Evolutionary conservation across 75 land plant species (phyloP).

Genomic region (Pinus tabuliformis): DNA sequence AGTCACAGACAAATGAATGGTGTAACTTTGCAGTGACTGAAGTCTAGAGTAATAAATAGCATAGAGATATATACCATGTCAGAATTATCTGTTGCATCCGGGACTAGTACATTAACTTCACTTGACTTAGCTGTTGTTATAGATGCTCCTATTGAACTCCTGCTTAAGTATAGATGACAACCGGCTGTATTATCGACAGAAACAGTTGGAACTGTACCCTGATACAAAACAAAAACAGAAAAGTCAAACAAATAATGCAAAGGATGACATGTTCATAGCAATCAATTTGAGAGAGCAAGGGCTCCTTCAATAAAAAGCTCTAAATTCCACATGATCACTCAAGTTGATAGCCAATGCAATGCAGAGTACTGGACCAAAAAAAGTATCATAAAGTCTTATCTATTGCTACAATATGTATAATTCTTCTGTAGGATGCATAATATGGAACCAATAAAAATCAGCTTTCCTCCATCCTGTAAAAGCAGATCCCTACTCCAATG

Average conservation of each 20-base stretch:
- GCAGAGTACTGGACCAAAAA: background rate
- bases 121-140: constrained; percentile 55
- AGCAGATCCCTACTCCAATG: too few relatives aligned
- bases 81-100: constrained; percentile 24
- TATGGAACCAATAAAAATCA: too few relatives aligned
- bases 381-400: background rate
- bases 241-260: background rate
- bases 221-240: background rate
- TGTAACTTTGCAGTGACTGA: background rate
- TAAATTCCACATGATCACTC: background rate
- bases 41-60: background rate
- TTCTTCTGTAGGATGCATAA: too few relatives aligned
- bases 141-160: constrained; percentile 29
- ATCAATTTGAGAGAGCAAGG: background rate
- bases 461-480: too few relatives aligned
- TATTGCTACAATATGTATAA: too few relatives aligned
- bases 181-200: constrained; percentile 44
- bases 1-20: background rate
- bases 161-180: constrained; percentile 43
- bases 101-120: constrained; percentile 45
- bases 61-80: constrained; percentile 24
- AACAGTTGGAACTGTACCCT: constrained; percentile 46
- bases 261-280: background rate
- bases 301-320: background rate
- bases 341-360: background rate